These are phyloP conservation scores for Ogataea methanolica DNA, from an alignment of 805 yeast genomes.

Conservation along the genomic window DNA sequence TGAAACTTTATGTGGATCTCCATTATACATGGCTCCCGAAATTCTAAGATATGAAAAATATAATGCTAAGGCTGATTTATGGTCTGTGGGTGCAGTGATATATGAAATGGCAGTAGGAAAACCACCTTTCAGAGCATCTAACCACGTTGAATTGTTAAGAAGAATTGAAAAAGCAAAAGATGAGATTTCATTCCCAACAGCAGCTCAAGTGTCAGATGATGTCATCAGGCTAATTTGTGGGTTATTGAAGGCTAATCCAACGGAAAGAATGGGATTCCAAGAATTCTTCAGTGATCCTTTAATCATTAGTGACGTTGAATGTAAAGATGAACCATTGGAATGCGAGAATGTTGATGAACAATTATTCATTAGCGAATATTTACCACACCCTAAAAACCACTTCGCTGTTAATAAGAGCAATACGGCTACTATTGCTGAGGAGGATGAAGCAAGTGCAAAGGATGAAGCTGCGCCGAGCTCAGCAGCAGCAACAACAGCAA, in stretches of 20 bases:
- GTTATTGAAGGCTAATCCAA: slow-evolving; percentile 76
- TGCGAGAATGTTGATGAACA: slow-evolving; percentile 71
- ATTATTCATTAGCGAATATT: slow-evolving; percentile 80
- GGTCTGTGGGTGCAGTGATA: slow-evolving; percentile 97
- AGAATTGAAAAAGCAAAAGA: slow-evolving; percentile 83
- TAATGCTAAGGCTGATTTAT: slow-evolving; percentile 93
- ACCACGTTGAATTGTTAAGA: slow-evolving; percentile 84
- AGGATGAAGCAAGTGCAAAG: slow-evolving; percentile 6
- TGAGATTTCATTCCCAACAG: slow-evolving; percentile 68
- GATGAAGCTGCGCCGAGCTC: background rate
- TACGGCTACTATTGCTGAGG: slow-evolving; percentile 15
- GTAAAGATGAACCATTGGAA: slow-evolving; percentile 54
- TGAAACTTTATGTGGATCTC: slow-evolving; percentile 96
- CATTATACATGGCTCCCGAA: slow-evolving; percentile 98
- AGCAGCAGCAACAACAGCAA: slow-evolving; percentile 2
- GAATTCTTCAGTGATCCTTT: slow-evolving; percentile 81
- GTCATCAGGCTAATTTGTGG: slow-evolving; percentile 69
- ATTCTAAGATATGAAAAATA: slow-evolving; percentile 90
- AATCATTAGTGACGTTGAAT: slow-evolving; percentile 48
- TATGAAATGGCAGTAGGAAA: slow-evolving; percentile 96
- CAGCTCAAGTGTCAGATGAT: slow-evolving; percentile 58
- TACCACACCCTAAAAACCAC: slow-evolving; percentile 21
- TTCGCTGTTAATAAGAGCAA: background rate
- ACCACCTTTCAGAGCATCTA: slow-evolving; percentile 93
- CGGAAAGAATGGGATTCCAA: slow-evolving; percentile 80